A percentile compares a stretch with the other conserved stretches of the same genome.
phyloP scores from a whole-genome alignment of 768 basidiomycete species.

The Pulveroboletus sp. region DNA sequence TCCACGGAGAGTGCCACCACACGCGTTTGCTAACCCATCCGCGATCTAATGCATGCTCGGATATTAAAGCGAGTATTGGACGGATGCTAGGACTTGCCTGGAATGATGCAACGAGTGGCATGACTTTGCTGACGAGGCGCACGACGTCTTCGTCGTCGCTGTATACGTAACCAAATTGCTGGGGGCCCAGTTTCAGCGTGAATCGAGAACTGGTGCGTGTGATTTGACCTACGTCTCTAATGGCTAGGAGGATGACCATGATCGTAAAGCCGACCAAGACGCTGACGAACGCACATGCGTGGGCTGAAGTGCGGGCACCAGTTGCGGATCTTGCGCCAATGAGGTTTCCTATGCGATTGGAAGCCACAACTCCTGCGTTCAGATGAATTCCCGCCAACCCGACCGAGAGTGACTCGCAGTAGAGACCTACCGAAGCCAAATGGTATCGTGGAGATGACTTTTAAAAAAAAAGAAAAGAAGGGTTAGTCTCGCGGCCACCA shows the following conservation, averaged over 20 bases:
- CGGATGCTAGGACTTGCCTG: slow-evolving; percentile 30
- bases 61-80: neutral
- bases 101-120: slow-evolving; percentile 53
- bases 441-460: slow-evolving; percentile 69
- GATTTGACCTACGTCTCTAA: slow-evolving; percentile 46
- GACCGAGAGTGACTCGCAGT: neutral
- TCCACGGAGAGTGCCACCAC: slow-evolving; percentile 46
- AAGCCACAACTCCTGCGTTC: slow-evolving; percentile 57
- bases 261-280: slow-evolving; percentile 53
- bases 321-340: slow-evolving; percentile 53
- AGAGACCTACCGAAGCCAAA: slow-evolving; percentile 55
- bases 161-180: slow-evolving; percentile 63
- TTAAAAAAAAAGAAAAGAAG: neutral
- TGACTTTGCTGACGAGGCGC: slow-evolving; percentile 42
- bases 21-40: slow-evolving; percentile 49
- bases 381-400: neutral
- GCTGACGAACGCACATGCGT: slow-evolving; percentile 60
- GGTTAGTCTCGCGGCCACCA: neutral
- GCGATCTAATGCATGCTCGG: slow-evolving; percentile 34
- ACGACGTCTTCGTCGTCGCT: slow-evolving; percentile 59
- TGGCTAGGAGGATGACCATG: slow-evolving; percentile 53
- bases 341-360: slow-evolving; percentile 67
- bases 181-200: neutral
- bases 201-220: neutral
- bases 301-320: slow-evolving; percentile 54